Evolutionary conservation across 2,329 filamentous ascomycete genomes (phyloP), one percentile per base, ranked within the genome.

Genomic region (Albophoma yamanashiensis): DNA sequence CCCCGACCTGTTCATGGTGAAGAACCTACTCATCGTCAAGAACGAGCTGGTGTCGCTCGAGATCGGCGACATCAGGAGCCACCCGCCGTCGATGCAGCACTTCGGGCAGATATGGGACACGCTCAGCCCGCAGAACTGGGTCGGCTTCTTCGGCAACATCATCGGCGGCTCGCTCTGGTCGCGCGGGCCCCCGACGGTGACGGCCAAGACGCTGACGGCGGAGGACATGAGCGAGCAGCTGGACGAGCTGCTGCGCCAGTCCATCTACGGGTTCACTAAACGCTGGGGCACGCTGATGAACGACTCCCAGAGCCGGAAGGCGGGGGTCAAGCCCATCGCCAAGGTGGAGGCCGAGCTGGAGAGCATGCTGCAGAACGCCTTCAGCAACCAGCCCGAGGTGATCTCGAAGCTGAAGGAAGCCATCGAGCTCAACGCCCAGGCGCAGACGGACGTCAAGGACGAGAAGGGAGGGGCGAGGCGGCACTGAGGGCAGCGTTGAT

Each of bases 41-140:
- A 95, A 97, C 70, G 91, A 97, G 71, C 89, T 99, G 58, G 87
- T 99, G 34, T 92, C 92, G 12, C 92, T 99, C 63, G 94, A 99
- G 75, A 97, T 99, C 65, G 92, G 84, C 58, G 84, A 87, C 64
- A 80, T 85, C 20, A 77, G 83, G 61, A 81, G 80, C 59, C 78
- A 82, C 53, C 62, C 69, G 15, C 61, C 66, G 34, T 71, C 73
- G 6, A 80, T 84, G 76, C 82, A 86, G 65, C 84, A 88, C 67
- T 87, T 88, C 67, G 75, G 79, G 20, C 83, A 83, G 62, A 86
- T 88, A 47, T 87, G 84, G 84, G 82, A 86, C 58, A 83, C 82
- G 0, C 77, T 87, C 15, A 85, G 77, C 66, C 81, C 77, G 2
- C 78, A 82, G 62, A 82, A 81, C 64, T 79, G 80, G 73, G 75